These are phyloP conservation scores for Umbelopsis vinacea DNA, from an alignment of 192 early-diverging fungal species.

Conservation along the genomic window DNA sequence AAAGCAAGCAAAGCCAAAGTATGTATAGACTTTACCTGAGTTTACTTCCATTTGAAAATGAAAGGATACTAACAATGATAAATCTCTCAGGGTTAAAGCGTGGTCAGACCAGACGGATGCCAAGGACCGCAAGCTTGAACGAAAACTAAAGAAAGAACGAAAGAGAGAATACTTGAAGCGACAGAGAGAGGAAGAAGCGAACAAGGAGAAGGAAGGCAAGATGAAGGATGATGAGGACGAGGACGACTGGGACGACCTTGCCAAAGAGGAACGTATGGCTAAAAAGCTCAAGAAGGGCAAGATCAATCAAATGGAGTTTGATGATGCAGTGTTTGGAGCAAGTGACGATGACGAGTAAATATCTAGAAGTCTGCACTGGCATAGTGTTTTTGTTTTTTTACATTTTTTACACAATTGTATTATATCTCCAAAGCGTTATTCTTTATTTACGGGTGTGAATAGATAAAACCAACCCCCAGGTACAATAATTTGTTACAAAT, in stretches of 20 bases:
- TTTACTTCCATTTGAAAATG: no score
- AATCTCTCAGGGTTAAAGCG: slow-evolving; percentile 35
- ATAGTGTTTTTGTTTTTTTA: background rate
- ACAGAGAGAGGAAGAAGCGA: slow-evolving; percentile 41
- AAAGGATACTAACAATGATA: background rate
- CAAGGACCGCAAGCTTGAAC: slow-evolving; percentile 66
- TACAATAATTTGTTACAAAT: background rate
- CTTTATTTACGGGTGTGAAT: slow-evolving; percentile 9
- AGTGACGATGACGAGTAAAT: slow-evolving; percentile 20
- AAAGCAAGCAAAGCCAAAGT: background rate
- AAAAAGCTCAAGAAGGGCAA: slow-evolving; percentile 66
- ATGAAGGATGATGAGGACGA: slow-evolving; percentile 43
- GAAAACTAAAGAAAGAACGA: slow-evolving; percentile 69
- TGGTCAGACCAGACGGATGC: slow-evolving; percentile 78
- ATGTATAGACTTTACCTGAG: background rate
- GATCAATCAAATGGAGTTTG: slow-evolving; percentile 51
- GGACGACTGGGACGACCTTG: slow-evolving; percentile 69
- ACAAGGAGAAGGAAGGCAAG: slow-evolving; percentile 30
- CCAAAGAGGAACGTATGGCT: slow-evolving; percentile 56
- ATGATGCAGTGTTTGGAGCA: slow-evolving; percentile 44
- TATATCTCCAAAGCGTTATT: background rate
- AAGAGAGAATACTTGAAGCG: slow-evolving; percentile 56
- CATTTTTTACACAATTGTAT: slow-evolving; percentile 3
- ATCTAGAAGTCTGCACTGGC: background rate
- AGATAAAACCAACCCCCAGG: background rate